phyloP scores from a whole-genome alignment of 129 eudicot species.

The Deinandra increscens region DNA sequence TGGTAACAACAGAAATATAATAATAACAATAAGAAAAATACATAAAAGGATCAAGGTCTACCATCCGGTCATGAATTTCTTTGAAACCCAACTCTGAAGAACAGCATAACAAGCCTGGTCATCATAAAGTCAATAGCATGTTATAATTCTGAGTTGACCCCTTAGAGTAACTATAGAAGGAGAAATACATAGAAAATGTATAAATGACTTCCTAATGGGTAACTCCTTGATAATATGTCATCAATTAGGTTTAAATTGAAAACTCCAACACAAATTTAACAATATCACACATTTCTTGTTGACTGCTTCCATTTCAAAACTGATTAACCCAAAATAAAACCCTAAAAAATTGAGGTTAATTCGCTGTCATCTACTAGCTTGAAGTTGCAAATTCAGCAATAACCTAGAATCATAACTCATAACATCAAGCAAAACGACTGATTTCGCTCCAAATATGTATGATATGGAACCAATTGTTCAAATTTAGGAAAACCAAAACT shows the following conservation, averaged over 20 bases:
- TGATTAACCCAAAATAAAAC: background rate
- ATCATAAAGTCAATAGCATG: conserved; percentile 23
- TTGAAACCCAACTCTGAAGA: conserved; percentile 95
- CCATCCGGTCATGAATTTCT: conserved; percentile 99
- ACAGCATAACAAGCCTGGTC: conserved; percentile 92
- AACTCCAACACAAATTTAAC: background rate
- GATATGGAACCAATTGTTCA: background rate
- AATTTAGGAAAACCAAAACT: background rate
- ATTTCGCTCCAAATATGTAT: background rate
- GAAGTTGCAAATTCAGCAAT: background rate
- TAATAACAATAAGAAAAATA: background rate
- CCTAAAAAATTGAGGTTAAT: conserved; percentile 2
- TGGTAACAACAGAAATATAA: background rate
- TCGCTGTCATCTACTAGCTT: conserved; percentile 9
- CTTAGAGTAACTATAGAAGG: too few relatives aligned
- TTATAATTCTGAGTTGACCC: background rate
- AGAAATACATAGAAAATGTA: too few relatives aligned
- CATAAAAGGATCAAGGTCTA: conserved; percentile 21
- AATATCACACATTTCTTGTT: conserved; percentile 18
- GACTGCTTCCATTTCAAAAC: background rate
- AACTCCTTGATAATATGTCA: too few relatives aligned
- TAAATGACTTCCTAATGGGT: too few relatives aligned
- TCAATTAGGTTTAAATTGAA: background rate
- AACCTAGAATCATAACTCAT: background rate
- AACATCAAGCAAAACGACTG: conserved; percentile 10